Evolutionary conservation across 805 yeast species (phyloP), one percentile per base, ranked within the genome.

Genomic region (Barnettozyma wickerhamii): DNA sequence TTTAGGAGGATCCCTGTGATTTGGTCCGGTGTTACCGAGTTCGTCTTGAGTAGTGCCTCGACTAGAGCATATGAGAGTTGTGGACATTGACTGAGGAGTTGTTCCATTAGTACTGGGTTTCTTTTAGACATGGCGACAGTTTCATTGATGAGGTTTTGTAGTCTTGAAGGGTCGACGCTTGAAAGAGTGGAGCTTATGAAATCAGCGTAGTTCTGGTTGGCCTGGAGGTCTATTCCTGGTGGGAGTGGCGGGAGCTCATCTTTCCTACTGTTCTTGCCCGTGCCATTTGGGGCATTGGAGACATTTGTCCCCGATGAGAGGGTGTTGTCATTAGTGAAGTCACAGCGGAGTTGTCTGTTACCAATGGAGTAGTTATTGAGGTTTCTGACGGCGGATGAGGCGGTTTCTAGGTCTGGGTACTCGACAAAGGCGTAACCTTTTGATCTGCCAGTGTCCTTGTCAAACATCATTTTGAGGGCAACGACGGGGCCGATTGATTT

Each of bases 341-440:
- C 84, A 53, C 96, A 93, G 48, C 82, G 77, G 37, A 91, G 62
- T 30, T 65, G 71, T 48, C 96, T 65, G 33, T 74, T 74, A 1
- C 95, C 95, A 41, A 87, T 76, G 31, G 75, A 72, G 62, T 81
- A 83, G 48, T 86, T 84, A 60, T 86, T 85, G 48, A 91, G 66
- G 63, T 91, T 91, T 47, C 97, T 69, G 20, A 89, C 95, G 0
- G 98, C 97, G 15, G 91, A 80, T 2, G 86, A 79, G 5, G 96
- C 96, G 0, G 96, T 84, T 52, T 86, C 95, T 10, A 75, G 66
- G 59, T 91, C 72, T 41, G 44, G 75, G 59, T 84, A 91, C 52
- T 84, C 90, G 14, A 91, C 82, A 53, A 85, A 86, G 5, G 95
- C 95, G 56, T 80, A 86, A 3, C 97, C 97, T 60, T 84, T 88